Percentiles rank a stretch among this genome's conserved stretches.
These are phyloP conservation scores for Phialophora verrucosa DNA, from an alignment of 2,329 filamentous ascomycete species.

Conservation along the genomic window DNA sequence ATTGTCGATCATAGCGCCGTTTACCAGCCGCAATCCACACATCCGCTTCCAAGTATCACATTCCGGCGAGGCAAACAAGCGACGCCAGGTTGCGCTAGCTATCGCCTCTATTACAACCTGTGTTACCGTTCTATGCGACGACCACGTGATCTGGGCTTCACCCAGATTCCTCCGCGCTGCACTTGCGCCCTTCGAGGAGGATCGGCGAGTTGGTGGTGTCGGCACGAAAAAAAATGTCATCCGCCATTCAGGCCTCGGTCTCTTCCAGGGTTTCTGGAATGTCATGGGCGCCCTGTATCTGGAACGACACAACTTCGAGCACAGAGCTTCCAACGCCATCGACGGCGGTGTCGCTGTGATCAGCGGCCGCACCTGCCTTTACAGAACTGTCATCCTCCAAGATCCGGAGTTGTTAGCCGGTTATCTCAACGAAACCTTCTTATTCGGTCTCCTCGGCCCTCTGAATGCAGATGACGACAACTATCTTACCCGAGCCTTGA, in stretches of 20 bases:
- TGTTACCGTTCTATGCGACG: slow-evolving; percentile 58
- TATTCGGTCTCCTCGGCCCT: slow-evolving; percentile 52
- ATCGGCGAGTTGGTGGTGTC: slow-evolving; percentile 59
- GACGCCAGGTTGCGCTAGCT: slow-evolving; percentile 54
- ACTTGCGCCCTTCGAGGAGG: slow-evolving; percentile 55
- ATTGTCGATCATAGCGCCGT: slow-evolving; percentile 15
- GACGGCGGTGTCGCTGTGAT: slow-evolving; percentile 66
- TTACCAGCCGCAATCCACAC: slow-evolving; percentile 14
- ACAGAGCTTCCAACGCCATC: slow-evolving; percentile 60
- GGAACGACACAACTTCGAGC: slow-evolving; percentile 67
- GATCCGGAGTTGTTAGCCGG: slow-evolving; percentile 49
- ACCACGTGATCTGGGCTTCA: slow-evolving; percentile 60
- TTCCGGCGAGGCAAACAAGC: slow-evolving; percentile 53
- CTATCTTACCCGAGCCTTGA: slow-evolving; percentile 62
- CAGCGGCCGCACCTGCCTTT: slow-evolving; percentile 61
- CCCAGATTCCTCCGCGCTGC: slow-evolving; percentile 50
- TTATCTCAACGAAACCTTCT: slow-evolving; percentile 60
- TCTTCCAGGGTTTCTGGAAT: slow-evolving; percentile 52
- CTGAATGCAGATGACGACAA: slow-evolving; percentile 67
- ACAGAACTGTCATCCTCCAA: slow-evolving; percentile 59
- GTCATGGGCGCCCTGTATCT: slow-evolving; percentile 65
- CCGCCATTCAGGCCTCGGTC: slow-evolving; percentile 43
- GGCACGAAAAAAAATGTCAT: slow-evolving; percentile 63
- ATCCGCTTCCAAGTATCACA: slow-evolving; percentile 42
- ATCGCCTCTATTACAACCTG: slow-evolving; percentile 47